A percentile compares a stretch with the other conserved stretches of the same genome.
phyloP scores from a whole-genome alignment of 768 basidiomycete genomes.

The Podaxis sp. region DNA sequence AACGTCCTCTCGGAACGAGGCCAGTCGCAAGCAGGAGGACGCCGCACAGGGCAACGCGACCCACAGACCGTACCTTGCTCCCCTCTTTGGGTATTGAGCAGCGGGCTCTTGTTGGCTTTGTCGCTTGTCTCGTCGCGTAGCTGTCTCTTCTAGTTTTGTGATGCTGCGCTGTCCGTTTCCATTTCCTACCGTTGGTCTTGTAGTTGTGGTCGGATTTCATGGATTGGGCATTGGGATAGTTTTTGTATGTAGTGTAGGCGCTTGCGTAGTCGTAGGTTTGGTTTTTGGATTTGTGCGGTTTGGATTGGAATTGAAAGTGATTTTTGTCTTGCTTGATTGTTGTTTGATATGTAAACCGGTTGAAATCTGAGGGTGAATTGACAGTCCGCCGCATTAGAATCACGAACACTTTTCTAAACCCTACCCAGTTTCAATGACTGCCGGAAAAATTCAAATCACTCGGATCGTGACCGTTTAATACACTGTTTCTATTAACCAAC shows the following conservation, averaged over 20 bases:
- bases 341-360: neutral
- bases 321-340: neutral
- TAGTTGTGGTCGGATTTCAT: neutral
- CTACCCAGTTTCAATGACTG: too few relatives aligned
- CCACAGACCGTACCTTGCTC: conserved; percentile 14
- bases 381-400: too few relatives aligned
- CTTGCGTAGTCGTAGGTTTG: too few relatives aligned
- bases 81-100: conserved; percentile 15
- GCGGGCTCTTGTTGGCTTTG: conserved; percentile 5
- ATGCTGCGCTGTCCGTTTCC: neutral
- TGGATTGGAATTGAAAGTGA: neutral
- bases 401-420: too few relatives aligned
- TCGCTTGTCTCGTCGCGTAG: neutral
- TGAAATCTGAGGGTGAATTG: too few relatives aligned
- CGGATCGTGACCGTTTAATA: too few relatives aligned
- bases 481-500: too few relatives aligned
- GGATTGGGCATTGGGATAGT: neutral
- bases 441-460: too few relatives aligned
- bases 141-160: neutral
- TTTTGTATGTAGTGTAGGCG: neutral
- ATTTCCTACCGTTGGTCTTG: neutral
- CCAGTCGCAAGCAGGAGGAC: neutral
- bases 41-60: neutral
- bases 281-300: neutral
- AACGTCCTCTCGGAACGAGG: neutral